Percentiles rank a stretch among this genome's conserved stretches.
phyloP scores from a whole-genome alignment of 768 basidiomycete genomes.

The Podaxis sp. region DNA sequence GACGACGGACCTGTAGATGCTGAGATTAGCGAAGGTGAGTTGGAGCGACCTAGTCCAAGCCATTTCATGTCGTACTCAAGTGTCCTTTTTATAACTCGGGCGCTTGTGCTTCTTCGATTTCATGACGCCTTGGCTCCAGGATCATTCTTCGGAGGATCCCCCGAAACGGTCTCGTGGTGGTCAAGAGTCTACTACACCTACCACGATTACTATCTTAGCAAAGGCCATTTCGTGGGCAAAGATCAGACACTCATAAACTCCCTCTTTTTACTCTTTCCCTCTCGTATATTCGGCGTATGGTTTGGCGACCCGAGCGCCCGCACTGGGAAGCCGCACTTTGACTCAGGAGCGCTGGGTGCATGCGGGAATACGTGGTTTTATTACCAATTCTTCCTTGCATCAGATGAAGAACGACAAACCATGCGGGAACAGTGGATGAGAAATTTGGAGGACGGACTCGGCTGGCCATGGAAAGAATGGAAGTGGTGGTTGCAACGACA shows the following conservation, averaged over 20 bases:
- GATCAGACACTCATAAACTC: slow-evolving; percentile 54
- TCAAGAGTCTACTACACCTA: slow-evolving; percentile 44
- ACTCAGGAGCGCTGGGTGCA: slow-evolving; percentile 27
- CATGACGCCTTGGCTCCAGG: slow-evolving; percentile 31
- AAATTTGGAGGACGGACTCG: slow-evolving; percentile 13
- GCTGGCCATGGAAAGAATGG: slow-evolving; percentile 22
- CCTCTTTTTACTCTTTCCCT: slow-evolving; percentile 39
- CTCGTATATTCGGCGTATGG: slow-evolving; percentile 44
- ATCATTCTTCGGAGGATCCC: slow-evolving; percentile 59
- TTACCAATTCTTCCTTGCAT: slow-evolving; percentile 50
- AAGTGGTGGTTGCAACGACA: slow-evolving; percentile 30
- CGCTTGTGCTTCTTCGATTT: neutral
- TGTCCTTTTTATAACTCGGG: neutral
- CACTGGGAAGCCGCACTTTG: neutral
- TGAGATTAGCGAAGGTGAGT: slow-evolving; percentile 52
- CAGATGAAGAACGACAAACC: slow-evolving; percentile 14
- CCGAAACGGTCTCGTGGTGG: slow-evolving; percentile 46
- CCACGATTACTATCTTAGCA: slow-evolving; percentile 49
- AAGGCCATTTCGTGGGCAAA: slow-evolving; percentile 54
- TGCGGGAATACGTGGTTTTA: slow-evolving; percentile 48
- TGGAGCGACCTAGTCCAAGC: neutral
- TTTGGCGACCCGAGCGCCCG: slow-evolving; percentile 27
- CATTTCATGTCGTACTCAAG: neutral
- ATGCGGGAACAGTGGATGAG: slow-evolving; percentile 26
- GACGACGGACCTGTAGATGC: slow-evolving; percentile 50